Base-by-base conservation (phyloP, 805 yeast species). In the Komagataella kurtzmanii region DNA sequence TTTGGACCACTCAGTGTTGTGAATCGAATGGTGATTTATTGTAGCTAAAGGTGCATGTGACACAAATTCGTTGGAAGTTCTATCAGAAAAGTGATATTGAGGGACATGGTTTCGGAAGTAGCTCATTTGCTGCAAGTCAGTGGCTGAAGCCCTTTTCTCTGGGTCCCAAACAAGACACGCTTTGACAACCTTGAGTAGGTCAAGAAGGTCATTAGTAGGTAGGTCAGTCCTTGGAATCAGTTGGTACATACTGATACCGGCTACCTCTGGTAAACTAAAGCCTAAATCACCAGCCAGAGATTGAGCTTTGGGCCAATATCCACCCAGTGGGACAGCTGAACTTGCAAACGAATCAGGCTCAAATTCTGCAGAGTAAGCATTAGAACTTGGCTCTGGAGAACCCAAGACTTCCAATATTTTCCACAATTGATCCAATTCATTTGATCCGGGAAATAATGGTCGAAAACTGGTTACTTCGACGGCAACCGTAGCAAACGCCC, bases 401-500 rank as follows among this genome's bases (percentile, higher is more conserved):
- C 98, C 97, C 49, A 91, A 70, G 7, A 79, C 70, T 54, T 77
- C 75, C 53, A 87, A 64, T 6, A 87, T 81, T 60, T 73, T 77
- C 76, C 80, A 76, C 10, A 83, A 74, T 69, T 90, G 97, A 61
- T 90, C 96, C 49, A 82, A 59, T 61, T 86, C 93, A 61, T 81
- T 77, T 14, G 73, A 62, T 0, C 98, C 98, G 0, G 97, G 95
- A 60, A 91, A 87, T 40, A 90, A 69, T 1, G 98, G 96, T 44
- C 73, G 63, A 58, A 85, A 80, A 47, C 80, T 80, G 19, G 87
- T 85, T 47, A 81, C 72, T 61, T 86, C 95, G 6, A 78, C 77
- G 1, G 86, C 88, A 44, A 86, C 88, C 47, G 82, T 76, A 1
- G 89, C 95, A 70, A 85, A 86, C 0, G 95, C 91, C 95, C 95